Base-by-base conservation (phyloP, 805 yeast species). In the Candida ipomoeae region DNA sequence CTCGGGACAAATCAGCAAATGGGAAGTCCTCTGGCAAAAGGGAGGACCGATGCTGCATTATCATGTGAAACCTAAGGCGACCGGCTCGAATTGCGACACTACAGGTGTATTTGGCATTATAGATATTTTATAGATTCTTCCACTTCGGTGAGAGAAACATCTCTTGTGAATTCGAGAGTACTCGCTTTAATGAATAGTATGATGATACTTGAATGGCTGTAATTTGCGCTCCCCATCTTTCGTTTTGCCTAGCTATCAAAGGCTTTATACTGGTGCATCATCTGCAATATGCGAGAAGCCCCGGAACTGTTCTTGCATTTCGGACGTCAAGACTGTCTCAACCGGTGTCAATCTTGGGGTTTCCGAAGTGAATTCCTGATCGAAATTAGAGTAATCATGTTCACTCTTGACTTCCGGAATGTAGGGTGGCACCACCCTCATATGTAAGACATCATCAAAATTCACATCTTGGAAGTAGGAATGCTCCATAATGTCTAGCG, bases 261-360 rank as follows among this genome's bases (percentile, higher is more conserved):
- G 10, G 21, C 18, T 10, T 36, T 58, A 71, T 8, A 72, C 67
- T 8, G 70, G 64, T 7, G 75, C 75, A 44, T 81, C 83, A 46
- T 84, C 90, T 29, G 86, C 80, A 60, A 87, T 82, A 67, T 90
- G 92, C 1, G 97, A 89, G 71, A 94, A 94, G 3, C 99, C 99
- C 60, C 98, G 83, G 80, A 94, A 94, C 72, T 89, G 95, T 62
- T 94, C 97, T 75, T 94, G 99, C 82, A 87, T 85, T 26, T 84
- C 81, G 1, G 94, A 82, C 13, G 94, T 85, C 62, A 94, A 75
- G 6, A 87, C 84, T 31, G 96, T 85, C 53, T 89, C 92, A 44
- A 94, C 91, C 2, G 99, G 99, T 1, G 99, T 94, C 68, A 92
- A 77, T 46, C 96, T 85, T 34, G 98, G 97, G 34, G 94, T 86